These are phyloP conservation scores for Escallonia herrerae DNA, from an alignment of 129 eudicot species.

Conservation along the genomic window DNA sequence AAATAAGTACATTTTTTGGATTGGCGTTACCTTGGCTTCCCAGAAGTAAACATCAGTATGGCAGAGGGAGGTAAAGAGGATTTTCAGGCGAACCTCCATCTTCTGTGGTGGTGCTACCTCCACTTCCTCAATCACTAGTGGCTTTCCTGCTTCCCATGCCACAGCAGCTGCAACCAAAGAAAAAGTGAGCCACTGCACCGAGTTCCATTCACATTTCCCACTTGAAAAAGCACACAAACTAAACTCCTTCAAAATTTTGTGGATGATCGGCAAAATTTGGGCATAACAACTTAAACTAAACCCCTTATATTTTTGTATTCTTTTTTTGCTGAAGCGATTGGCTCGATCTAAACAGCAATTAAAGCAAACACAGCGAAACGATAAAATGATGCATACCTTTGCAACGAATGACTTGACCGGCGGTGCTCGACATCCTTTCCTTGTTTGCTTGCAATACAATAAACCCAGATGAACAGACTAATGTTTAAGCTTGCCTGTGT, in stretches of 20 bases:
- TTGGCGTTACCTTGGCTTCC: slow-evolving; percentile 67
- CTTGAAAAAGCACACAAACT: too few relatives aligned
- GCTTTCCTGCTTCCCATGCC: slow-evolving; percentile 88
- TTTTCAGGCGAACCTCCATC: slow-evolving; percentile 71
- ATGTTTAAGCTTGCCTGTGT: too few relatives aligned
- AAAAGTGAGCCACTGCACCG: too few relatives aligned
- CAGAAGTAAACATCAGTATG: slow-evolving; percentile 84
- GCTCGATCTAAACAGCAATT: too few relatives aligned
- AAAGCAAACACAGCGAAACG: too few relatives aligned
- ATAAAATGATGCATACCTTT: slow-evolving; percentile 31
- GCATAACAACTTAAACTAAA: too few relatives aligned
- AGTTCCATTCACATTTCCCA: too few relatives aligned
- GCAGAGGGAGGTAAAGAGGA: slow-evolving; percentile 70
- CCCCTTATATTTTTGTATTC: too few relatives aligned
- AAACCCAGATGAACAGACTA: neutral
- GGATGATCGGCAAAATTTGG: too few relatives aligned
- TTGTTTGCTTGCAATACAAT: neutral
- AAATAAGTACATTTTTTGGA: too few relatives aligned
- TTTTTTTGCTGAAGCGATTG: too few relatives aligned
- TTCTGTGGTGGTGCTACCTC: slow-evolving; percentile 89
- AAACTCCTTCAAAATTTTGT: too few relatives aligned
- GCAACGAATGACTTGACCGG: slow-evolving; percentile 54
- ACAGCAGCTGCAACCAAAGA: slow-evolving; percentile 47
- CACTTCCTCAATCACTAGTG: slow-evolving; percentile 70
- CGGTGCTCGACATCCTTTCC: slow-evolving; percentile 28